Conservation (phyloP, 164 flowering plant genomes). For the Vitis amurensis region DNA sequence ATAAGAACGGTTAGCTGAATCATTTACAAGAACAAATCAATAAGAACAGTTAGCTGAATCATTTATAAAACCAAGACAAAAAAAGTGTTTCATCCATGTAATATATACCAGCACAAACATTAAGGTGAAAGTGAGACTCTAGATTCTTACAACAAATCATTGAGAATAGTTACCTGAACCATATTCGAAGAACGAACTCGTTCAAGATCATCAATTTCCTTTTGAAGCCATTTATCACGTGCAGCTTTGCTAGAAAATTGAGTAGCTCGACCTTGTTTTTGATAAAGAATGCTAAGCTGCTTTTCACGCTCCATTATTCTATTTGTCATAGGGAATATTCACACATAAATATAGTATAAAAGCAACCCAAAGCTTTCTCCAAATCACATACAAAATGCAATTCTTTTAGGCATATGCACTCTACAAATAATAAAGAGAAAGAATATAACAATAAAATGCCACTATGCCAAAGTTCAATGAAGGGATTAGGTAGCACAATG, state of each 20-base stretch:
- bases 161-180: constrained; percentile 55
- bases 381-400: not conserved
- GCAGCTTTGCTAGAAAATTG: constrained; percentile 86
- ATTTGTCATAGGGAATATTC: constrained; percentile 13
- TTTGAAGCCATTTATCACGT: constrained; percentile 95
- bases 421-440: not conserved
- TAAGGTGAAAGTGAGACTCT: too few species aligned
- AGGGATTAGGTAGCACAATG: not conserved
- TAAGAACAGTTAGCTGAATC: too few species aligned
- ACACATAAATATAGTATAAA: constrained; percentile 1
- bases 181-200: constrained; percentile 71
- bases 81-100: too few species aligned
- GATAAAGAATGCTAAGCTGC: constrained; percentile 92
- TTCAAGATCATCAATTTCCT: constrained; percentile 86
- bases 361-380: not conserved
- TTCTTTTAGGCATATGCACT: not conserved
- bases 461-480: not conserved
- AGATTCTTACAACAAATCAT: not conserved
- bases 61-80: too few species aligned
- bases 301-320: constrained; percentile 98
- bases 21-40: too few species aligned
- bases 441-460: not conserved
- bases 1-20: too few species aligned
- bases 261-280: constrained; percentile 98
- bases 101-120: too few species aligned